Base-by-base conservation (phyloP, 106 monocot species). In the Posidonia australis region DNA sequence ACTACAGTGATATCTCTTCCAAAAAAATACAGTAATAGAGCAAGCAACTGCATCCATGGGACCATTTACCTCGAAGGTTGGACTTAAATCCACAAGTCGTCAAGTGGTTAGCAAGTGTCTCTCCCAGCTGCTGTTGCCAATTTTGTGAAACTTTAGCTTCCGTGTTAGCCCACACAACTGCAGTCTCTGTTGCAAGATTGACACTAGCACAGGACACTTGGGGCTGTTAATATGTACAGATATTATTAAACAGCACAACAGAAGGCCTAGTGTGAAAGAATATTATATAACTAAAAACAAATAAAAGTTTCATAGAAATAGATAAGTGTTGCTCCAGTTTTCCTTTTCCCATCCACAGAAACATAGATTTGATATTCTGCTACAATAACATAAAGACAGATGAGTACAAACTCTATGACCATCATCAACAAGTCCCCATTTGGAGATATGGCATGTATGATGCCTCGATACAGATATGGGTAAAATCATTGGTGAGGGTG, bases 161-260 rank as follows among this genome's bases (percentile, higher is more conserved):
- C 21, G 82, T 70, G 2, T 75, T 31, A 58, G 75, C 77, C 87
- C 91, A 91, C 18, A 98, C 79, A 24, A 98, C 72, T 59, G 98
- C 98, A 16, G 85, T 83, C 77, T 98, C 98, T 5, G 98, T 91
- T 56, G 98, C 81, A 70, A 98, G 83, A 70, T 98, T 98, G 43
- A 98, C 98, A 57, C 44, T 83, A 13, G 98, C 98, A 52, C 84
- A 79, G 0, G 71, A 81, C 44, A 98, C 98, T 71, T 91, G 85
- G 64, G 91, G 85, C 98, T 98, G 79, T 23, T 23, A 20, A 22
- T 5, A 9, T 14, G n/a, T n/a, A 49, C 5, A 20, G n/a, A 52
- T 42, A 29, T 13, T 42, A 19, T 53, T 51, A 53, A 67, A 67
- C 22, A 65, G 23, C 17, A 24, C 10, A 54, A 22, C 10, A 18